A percentile compares a stretch with the other conserved stretches of the same genome.
These are phyloP conservation scores for Sporothrix protearum DNA, from an alignment of 2,329 filamentous ascomycete genomes.

Conservation along the genomic window DNA sequence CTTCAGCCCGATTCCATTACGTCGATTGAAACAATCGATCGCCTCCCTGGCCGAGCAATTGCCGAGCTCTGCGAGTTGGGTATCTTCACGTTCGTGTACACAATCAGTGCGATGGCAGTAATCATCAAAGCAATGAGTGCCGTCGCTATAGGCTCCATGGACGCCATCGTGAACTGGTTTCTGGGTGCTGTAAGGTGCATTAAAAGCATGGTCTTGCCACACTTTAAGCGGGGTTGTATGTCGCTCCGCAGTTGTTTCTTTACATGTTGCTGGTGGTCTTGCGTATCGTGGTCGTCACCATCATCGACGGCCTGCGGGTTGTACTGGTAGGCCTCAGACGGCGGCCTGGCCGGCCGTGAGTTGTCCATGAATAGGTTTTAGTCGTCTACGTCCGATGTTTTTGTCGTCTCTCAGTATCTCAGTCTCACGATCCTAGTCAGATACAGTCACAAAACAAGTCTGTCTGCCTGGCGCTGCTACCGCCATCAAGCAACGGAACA, in stretches of 20 bases:
- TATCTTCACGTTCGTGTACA: conserved; percentile 34
- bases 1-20: background rate
- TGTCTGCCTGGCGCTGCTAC: conserved; percentile 9
- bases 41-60: conserved; percentile 26
- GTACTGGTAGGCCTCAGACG: conserved; percentile 33
- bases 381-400: background rate
- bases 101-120: conserved; percentile 32
- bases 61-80: conserved; percentile 35
- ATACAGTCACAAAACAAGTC: background rate
- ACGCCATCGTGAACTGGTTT: background rate
- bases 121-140: conserved; percentile 31
- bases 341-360: background rate
- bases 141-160: background rate
- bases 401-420: background rate
- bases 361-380: background rate
- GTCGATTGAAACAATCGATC: background rate
- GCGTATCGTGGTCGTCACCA: conserved; percentile 27
- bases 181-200: background rate
- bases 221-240: background rate
- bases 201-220: background rate
- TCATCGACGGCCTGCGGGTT: conserved; percentile 35
- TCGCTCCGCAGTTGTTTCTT: background rate
- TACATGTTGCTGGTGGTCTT: background rate
- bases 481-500: background rate
- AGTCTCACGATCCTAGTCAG: background rate